Percentiles rank a stretch among this genome's conserved stretches.
These are phyloP conservation scores for Heterobasidion occidentale DNA, from an alignment of 1,284 basidiomycete genomes.

Conservation along the genomic window DNA sequence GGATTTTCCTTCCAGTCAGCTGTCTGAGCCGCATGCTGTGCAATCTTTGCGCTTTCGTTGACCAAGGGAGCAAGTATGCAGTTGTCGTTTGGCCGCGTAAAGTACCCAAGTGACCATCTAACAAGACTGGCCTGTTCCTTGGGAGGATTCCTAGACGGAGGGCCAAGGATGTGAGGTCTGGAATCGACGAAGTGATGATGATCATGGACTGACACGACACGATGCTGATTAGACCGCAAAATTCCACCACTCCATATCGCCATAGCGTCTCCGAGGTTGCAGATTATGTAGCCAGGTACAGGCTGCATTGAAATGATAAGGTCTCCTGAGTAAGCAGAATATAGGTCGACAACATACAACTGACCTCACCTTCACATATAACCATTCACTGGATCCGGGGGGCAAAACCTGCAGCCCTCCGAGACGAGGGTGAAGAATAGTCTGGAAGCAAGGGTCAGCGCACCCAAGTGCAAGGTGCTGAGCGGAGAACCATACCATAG, in stretches of 20 bases:
- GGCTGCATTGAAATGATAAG: constrained; percentile 15
- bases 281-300: constrained; percentile 21
- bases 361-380: constrained; percentile 56
- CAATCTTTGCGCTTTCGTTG: too few relatives aligned
- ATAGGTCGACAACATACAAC: too few relatives aligned
- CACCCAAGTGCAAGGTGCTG: constrained; percentile 25
- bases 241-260: constrained; percentile 33
- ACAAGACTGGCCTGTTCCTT: constrained; percentile 21
- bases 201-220: constrained; percentile 12
- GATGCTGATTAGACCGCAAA: constrained; percentile 22
- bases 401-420: constrained; percentile 67
- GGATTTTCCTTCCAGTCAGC: constrained; percentile 11
- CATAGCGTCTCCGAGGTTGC: constrained; percentile 31
- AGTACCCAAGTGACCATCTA: constrained; percentile 28
- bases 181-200: too few relatives aligned
- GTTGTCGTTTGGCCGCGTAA: constrained; percentile 24
- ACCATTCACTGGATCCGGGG: constrained; percentile 59
- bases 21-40: too few relatives aligned
- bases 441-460: constrained; percentile 21
- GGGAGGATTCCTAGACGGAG: constrained; percentile 19
- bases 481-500: constrained; percentile 12
- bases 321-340: too few relatives aligned
- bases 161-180: too few relatives aligned
- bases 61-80: constrained; percentile 16
- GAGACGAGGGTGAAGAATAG: constrained; percentile 61